Evolutionary conservation across 108 stramenopile species (phyloP).

Genomic region (Skeletonema tropicum): DNA sequence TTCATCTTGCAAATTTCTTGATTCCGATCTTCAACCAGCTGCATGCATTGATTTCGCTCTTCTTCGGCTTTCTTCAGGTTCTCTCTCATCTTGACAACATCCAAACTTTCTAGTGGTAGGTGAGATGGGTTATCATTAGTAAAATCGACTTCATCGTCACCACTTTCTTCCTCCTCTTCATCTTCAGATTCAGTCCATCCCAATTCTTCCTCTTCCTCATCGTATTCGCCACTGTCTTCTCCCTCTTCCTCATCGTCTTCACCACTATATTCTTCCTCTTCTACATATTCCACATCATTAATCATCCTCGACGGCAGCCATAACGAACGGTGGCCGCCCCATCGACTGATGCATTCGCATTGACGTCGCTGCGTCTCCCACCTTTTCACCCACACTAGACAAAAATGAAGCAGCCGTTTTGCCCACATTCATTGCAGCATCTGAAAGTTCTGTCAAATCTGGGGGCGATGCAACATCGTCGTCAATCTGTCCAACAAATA

Average conservation of each 20-base stretch:
- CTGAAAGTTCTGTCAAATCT: neutral
- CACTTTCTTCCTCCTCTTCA: constrained; percentile 23
- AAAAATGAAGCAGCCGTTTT: constrained; percentile 6
- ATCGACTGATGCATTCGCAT: constrained; percentile 7
- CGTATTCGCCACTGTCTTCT: neutral
- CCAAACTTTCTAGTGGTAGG: constrained; percentile 38
- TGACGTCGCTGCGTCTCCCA: neutral
- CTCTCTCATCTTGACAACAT: constrained; percentile 42
- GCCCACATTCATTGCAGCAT: constrained; percentile 7
- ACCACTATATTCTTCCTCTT: constrained; percentile 13
- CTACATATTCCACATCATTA: constrained; percentile 25
- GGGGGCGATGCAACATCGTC: neutral
- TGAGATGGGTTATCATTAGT: constrained; percentile 23
- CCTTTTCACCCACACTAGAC: neutral
- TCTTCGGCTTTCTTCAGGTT: constrained; percentile 32
- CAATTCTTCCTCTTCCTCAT: constrained; percentile 8
- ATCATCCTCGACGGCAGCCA: constrained; percentile 16
- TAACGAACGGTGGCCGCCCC: constrained; percentile 4
- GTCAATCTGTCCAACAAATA: neutral
- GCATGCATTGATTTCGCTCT: constrained; percentile 34
- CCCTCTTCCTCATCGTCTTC: constrained; percentile 9
- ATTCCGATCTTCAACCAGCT: constrained; percentile 45
- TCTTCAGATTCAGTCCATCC: constrained; percentile 16
- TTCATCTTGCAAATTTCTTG: constrained; percentile 39
- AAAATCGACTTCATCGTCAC: constrained; percentile 3